A percentile compares a stretch with the other conserved stretches of the same genome.
phyloP scores from a whole-genome alignment of 1,284 basidiomycete species.

The Earliella scabrosa region DNA sequence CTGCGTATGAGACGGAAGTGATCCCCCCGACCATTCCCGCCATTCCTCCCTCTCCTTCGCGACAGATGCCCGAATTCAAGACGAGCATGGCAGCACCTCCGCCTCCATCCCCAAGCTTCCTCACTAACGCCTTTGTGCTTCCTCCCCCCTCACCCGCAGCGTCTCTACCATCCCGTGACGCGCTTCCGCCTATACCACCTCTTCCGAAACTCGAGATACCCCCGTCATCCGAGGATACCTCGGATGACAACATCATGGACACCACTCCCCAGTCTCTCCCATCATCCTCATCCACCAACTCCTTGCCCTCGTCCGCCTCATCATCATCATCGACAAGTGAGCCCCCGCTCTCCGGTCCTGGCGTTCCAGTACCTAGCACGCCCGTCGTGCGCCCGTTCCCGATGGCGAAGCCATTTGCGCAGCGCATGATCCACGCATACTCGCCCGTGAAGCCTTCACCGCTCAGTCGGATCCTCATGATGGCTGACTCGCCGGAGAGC shows the following conservation, averaged over 20 bases:
- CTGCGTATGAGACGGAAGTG: conserved; percentile 72
- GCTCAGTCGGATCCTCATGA: conserved; percentile 73
- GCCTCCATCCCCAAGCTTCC: conserved; percentile 26
- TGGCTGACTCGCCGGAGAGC: conserved; percentile 62
- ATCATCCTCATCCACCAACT: conserved; percentile 6
- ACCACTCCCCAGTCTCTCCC: neutral
- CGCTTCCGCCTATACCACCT: conserved; percentile 25
- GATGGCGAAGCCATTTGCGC: conserved; percentile 67
- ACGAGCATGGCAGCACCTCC: conserved; percentile 27
- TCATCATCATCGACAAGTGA: conserved; percentile 10
- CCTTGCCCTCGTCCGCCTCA: neutral
- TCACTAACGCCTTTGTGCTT: conserved; percentile 69
- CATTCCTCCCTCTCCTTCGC: conserved; percentile 15
- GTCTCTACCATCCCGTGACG: conserved; percentile 41
- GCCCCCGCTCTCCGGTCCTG: conserved; percentile 7
- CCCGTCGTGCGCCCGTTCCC: conserved; percentile 54
- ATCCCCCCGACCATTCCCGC: conserved; percentile 42
- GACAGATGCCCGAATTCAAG: conserved; percentile 31
- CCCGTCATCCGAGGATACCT: conserved; percentile 8
- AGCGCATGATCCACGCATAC: conserved; percentile 76
- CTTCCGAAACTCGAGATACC: conserved; percentile 24
- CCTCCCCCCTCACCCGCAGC: conserved; percentile 70
- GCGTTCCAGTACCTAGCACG: conserved; percentile 31
- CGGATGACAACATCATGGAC: conserved; percentile 16
- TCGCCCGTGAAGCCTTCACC: conserved; percentile 79